Conservation (phyloP, 2,329 filamentous ascomycete species). For the Leptographium wingfieldii region DNA sequence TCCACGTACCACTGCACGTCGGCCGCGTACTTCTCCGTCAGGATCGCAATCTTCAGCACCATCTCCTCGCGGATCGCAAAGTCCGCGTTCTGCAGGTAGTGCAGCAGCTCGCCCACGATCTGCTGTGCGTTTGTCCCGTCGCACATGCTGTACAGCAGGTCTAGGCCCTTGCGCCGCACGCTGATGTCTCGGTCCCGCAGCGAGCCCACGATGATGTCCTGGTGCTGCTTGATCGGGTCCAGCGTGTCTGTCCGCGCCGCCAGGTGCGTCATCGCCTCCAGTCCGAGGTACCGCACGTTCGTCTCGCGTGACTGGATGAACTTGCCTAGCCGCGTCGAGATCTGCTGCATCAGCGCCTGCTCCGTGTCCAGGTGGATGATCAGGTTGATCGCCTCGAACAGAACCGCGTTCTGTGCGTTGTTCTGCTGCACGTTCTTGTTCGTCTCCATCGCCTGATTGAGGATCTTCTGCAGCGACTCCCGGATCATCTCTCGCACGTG, state of each 20-base stretch:
- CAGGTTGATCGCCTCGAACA: slow-evolving; percentile 97
- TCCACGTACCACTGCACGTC: slow-evolving; percentile 99
- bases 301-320: slow-evolving; percentile 97
- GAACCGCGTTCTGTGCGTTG: slow-evolving; percentile 93
- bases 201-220: slow-evolving; percentile 89
- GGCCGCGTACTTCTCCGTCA: slow-evolving; percentile 96
- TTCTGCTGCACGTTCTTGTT: slow-evolving; percentile 99
- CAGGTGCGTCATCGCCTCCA: slow-evolving; percentile 97
- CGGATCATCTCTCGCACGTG: slow-evolving; percentile 86
- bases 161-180: slow-evolving; percentile 86
- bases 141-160: slow-evolving; percentile 98
- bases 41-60: slow-evolving; percentile 96
- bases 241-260: slow-evolving; percentile 87
- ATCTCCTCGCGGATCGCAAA: slow-evolving; percentile 98
- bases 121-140: slow-evolving; percentile 87
- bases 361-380: slow-evolving; percentile 97
- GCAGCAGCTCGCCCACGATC: slow-evolving; percentile 85
- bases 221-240: slow-evolving; percentile 95
- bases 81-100: slow-evolving; percentile 91
- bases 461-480: slow-evolving; percentile 78
- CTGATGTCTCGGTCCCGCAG: slow-evolving; percentile 94
- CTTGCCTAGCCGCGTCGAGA: slow-evolving; percentile 78
- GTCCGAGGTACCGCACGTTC: slow-evolving; percentile 87
- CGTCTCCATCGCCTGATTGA: slow-evolving; percentile 82
- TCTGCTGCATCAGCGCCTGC: slow-evolving; percentile 88